Evolutionary conservation across 352 stramenopile genomes (phyloP).

Genomic region (Phytophthora fragariaefolia): DNA sequence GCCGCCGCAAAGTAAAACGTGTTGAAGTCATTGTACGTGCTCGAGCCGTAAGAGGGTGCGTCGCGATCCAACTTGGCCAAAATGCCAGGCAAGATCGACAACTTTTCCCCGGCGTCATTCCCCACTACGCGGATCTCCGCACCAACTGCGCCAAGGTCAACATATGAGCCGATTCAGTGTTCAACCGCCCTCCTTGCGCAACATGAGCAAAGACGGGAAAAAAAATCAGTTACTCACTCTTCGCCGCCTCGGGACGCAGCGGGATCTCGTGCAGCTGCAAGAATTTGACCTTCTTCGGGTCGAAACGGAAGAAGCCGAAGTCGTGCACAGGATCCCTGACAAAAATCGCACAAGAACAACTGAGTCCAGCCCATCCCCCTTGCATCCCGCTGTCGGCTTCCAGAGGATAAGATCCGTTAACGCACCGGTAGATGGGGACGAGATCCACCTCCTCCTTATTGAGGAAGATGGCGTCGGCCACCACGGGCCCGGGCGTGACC

Average conservation of each 20-base stretch:
- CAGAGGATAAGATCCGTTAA: not conserved
- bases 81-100: slow-evolving; percentile 91
- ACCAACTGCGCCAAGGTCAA: slow-evolving; percentile 55
- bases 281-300: slow-evolving; percentile 91
- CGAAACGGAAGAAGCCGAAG: slow-evolving; percentile 93
- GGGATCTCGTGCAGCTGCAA: slow-evolving; percentile 86
- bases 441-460: slow-evolving; percentile 95
- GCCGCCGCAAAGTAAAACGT: slow-evolving; percentile 93
- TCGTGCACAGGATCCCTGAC: slow-evolving; percentile 91
- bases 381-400: not conserved
- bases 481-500: slow-evolving; percentile 86
- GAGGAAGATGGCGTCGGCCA: slow-evolving; percentile 92
- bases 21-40: slow-evolving; percentile 93
- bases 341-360: too few species aligned
- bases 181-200: too few species aligned
- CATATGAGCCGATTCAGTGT: too few species aligned
- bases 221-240: slow-evolving; percentile 44
- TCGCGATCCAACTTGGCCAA: slow-evolving; percentile 92
- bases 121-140: slow-evolving; percentile 93
- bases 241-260: slow-evolving; percentile 83
- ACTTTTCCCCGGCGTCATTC: slow-evolving; percentile 93
- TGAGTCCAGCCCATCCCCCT: not conserved
- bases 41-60: slow-evolving; percentile 87
- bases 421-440: slow-evolving; percentile 85
- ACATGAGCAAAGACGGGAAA: not conserved